Base-by-base conservation (phyloP, 2,329 filamentous ascomycete genomes). In the Alternaria longipes region DNA sequence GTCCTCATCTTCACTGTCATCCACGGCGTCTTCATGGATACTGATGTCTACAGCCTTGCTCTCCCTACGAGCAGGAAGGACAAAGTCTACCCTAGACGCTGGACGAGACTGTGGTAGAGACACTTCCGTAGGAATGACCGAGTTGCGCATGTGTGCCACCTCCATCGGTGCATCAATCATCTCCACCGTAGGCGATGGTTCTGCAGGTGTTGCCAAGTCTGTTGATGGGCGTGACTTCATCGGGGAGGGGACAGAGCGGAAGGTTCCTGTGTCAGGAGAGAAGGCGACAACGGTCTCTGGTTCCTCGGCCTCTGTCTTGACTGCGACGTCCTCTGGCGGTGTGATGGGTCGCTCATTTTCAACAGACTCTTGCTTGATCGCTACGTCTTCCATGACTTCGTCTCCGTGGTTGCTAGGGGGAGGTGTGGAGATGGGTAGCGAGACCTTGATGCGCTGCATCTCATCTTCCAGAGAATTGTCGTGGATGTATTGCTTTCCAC, bases 401-500 rank as follows among this genome's bases (percentile, higher is more conserved):
- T 78, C 78, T 30, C 85, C 84, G 73, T 90, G 89, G 56, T 87
- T 86, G 49, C 88, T 90, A 70, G 90, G 84, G 18, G 85, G 84
- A 5, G 89, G 86, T 12, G 87, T 84, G 67, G 90, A 86, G 55
- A 89, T 83, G 74, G 84, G 66, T 81, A 84, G 57, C 77, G 80
- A 68, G 75, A 82, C 63, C 66, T 74, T 79, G 63, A 79, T 78
- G 11, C 72, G 72, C 59, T 78, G 71, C 68, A 79, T 79, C 56
- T 76, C 76, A 22, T 67, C 70, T 5, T 67, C 71, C 32, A 76
- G 76, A 6, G 69, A 75, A 53, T 75, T 67, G 62, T 79, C 73
- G 62, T 82, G 68, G 68, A 80, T 69, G 69, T 81, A 73, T 58
- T 76, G 55, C 75, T 75, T 77, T 74, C 79, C 69, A 46, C 77